Conservation (phyloP, 1,139 yeast species). For the Candida neerlandica region DNA sequence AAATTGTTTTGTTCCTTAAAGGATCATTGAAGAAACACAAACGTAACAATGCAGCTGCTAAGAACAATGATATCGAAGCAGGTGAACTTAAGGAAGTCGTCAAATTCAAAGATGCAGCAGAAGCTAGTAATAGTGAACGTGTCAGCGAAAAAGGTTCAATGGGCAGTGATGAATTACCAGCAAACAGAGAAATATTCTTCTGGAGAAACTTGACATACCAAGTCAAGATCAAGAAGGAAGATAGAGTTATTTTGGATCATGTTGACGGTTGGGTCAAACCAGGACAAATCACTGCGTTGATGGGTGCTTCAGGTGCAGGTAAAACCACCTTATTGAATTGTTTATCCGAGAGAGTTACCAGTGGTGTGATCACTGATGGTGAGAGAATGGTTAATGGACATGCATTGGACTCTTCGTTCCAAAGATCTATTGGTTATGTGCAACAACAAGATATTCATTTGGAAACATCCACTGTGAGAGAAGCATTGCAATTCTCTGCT, state of each 20-base stretch:
- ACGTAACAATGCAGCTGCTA: conserved; percentile 13
- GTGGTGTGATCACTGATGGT: conserved; percentile 38
- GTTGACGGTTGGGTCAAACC: conserved; percentile 67
- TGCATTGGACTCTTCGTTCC: conserved; percentile 34
- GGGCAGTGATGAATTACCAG: conserved; percentile 12
- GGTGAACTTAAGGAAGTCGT: conserved; percentile 17
- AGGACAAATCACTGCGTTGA: conserved; percentile 32
- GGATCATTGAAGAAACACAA: conserved; percentile 50
- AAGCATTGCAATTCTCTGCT: conserved; percentile 37
- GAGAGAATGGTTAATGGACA: conserved; percentile 39
- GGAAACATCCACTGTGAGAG: conserved; percentile 37
- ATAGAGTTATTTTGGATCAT: conserved; percentile 63
- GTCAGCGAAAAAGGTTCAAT: conserved; percentile 4
- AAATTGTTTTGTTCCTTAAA: conserved; percentile 65
- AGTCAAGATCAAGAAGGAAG: conserved; percentile 63
- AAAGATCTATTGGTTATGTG: conserved; percentile 42
- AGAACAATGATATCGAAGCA: conserved; percentile 11
- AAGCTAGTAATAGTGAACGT: conserved; percentile 14
- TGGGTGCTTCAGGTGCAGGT: conserved; percentile 39
- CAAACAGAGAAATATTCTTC: conserved; percentile 57
- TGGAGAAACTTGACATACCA: conserved; percentile 81
- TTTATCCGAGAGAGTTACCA: conserved; percentile 35
- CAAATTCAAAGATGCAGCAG: conserved; percentile 9
- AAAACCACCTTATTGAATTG: conserved; percentile 35
- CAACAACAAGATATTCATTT: conserved; percentile 44